These are phyloP conservation scores for Purshia tridentata DNA, from an alignment of 306 rosid genomes.

Conservation along the genomic window DNA sequence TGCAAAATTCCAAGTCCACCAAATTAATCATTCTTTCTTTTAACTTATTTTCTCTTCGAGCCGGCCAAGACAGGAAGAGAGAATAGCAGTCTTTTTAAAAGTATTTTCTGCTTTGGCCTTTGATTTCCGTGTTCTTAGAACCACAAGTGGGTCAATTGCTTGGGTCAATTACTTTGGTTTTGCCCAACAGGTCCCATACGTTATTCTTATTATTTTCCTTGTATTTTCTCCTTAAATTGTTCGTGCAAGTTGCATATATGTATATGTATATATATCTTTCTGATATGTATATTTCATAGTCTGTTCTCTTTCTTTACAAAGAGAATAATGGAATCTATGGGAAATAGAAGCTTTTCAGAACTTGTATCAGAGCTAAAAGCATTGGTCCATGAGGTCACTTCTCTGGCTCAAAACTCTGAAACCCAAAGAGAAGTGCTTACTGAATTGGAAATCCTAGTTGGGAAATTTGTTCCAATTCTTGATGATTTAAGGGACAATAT, in stretches of 20 bases:
- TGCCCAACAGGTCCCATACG: slow-evolving; percentile 4
- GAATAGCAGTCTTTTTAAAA: background rate
- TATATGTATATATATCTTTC: background rate
- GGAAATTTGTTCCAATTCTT: slow-evolving; percentile 53
- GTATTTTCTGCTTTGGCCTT: slow-evolving; percentile 10
- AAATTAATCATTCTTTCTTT: background rate
- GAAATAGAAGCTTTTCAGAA: slow-evolving; percentile 38
- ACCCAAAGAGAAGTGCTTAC: slow-evolving; percentile 37
- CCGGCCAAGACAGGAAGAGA: slow-evolving; percentile 10
- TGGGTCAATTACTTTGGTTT: slow-evolving; percentile 3
- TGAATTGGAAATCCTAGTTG: slow-evolving; percentile 57
- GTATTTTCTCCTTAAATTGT: background rate
- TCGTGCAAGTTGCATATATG: background rate
- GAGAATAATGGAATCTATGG: slow-evolving; percentile 32
- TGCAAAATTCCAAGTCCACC: slow-evolving; percentile 21
- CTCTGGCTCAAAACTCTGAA: slow-evolving; percentile 44
- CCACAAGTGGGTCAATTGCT: background rate
- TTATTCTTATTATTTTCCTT: background rate
- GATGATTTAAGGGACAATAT: slow-evolving; percentile 48
- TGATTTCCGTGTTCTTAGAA: background rate
- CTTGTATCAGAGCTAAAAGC: slow-evolving; percentile 39
- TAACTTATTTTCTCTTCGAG: slow-evolving; percentile 16
- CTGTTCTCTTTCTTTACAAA: background rate
- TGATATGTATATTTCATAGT: background rate
- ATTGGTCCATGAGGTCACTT: slow-evolving; percentile 54